Percentiles rank a stretch among this genome's conserved stretches.
phyloP scores from a whole-genome alignment of 768 basidiomycete species.

The Mycena pura region DNA sequence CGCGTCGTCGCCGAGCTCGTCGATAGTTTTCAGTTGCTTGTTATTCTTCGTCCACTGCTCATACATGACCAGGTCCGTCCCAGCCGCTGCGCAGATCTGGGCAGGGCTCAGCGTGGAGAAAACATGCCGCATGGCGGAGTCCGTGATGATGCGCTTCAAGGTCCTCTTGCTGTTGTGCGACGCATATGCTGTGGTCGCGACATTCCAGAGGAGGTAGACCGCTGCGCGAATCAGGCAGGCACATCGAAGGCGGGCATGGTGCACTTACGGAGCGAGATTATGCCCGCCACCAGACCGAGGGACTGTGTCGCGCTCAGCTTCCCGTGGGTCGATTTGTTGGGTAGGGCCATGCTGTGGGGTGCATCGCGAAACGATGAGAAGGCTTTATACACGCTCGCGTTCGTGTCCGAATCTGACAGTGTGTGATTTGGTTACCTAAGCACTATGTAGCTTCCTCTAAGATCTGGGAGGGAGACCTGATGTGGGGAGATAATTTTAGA shows the following conservation, averaged over 20 bases:
- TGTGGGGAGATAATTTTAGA: too few species aligned
- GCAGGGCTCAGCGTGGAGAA: slow-evolving; percentile 19
- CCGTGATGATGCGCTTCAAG: slow-evolving; percentile 29
- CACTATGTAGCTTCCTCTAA: too few species aligned
- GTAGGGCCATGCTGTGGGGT: slow-evolving; percentile 1
- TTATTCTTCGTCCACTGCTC: slow-evolving; percentile 26
- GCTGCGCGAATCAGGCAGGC: slow-evolving; percentile 17
- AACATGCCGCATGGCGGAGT: slow-evolving; percentile 27
- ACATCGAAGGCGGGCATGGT: background rate
- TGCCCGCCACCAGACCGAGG: background rate
- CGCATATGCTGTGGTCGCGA: slow-evolving; percentile 30
- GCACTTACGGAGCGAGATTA: slow-evolving; percentile 8
- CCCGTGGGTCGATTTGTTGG: background rate
- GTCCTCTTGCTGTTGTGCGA: slow-evolving; percentile 32
- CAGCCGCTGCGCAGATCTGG: slow-evolving; percentile 34
- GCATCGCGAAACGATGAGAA: too few species aligned
- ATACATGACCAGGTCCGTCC: slow-evolving; percentile 32
- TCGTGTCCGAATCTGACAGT: too few species aligned
- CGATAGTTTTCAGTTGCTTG: slow-evolving; percentile 26
- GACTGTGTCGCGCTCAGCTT: slow-evolving; percentile 10
- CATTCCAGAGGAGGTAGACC: slow-evolving; percentile 27
- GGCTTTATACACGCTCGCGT: too few species aligned
- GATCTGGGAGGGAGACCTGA: too few species aligned
- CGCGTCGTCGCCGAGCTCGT: slow-evolving; percentile 36
- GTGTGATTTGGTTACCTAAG: too few species aligned